Conservation (phyloP, 2,329 filamentous ascomycete species). For the Mycosphaerelloides madeirae region DNA sequence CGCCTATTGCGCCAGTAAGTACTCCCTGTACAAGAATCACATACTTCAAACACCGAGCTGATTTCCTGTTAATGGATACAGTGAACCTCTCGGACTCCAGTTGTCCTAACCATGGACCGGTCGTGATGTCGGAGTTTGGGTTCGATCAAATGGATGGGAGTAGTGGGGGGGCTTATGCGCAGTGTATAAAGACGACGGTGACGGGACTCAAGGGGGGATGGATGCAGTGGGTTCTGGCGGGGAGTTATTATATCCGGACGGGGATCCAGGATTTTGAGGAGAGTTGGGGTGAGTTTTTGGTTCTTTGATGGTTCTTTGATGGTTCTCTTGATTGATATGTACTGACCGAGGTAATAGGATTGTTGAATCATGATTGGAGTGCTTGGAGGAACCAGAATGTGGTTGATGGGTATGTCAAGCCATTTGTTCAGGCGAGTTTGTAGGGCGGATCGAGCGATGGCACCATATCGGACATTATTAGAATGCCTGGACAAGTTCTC, state of each 20-base stretch:
- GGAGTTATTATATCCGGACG: slow-evolving; percentile 47
- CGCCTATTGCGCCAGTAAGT: slow-evolving; percentile 54
- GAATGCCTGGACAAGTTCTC: too few relatives aligned
- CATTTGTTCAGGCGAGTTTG: slow-evolving; percentile 11
- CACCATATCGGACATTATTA: too few relatives aligned
- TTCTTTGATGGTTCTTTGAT: too few relatives aligned
- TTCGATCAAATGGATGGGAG: slow-evolving; percentile 48
- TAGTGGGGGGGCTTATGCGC: slow-evolving; percentile 49
- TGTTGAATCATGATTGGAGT: slow-evolving; percentile 53
- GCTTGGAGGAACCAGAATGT: slow-evolving; percentile 21
- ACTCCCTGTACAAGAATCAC: too few relatives aligned
- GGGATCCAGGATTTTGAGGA: slow-evolving; percentile 55
- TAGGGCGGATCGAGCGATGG: too few relatives aligned
- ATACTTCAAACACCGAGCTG: too few relatives aligned
- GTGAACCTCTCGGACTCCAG: slow-evolving; percentile 32
- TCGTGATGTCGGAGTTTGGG: slow-evolving; percentile 53
- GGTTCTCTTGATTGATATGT: neutral
- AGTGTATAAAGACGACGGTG: slow-evolving; percentile 50
- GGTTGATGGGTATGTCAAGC: slow-evolving; percentile 14
- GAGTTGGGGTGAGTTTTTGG: slow-evolving; percentile 46
- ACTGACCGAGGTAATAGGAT: slow-evolving; percentile 31
- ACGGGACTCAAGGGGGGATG: slow-evolving; percentile 42
- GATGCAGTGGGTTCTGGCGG: slow-evolving; percentile 51
- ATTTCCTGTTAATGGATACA: too few relatives aligned
- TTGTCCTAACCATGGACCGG: slow-evolving; percentile 36